Base-by-base conservation (phyloP, 2,329 filamentous ascomycete species). In the Leptosphaerulina australis region DNA sequence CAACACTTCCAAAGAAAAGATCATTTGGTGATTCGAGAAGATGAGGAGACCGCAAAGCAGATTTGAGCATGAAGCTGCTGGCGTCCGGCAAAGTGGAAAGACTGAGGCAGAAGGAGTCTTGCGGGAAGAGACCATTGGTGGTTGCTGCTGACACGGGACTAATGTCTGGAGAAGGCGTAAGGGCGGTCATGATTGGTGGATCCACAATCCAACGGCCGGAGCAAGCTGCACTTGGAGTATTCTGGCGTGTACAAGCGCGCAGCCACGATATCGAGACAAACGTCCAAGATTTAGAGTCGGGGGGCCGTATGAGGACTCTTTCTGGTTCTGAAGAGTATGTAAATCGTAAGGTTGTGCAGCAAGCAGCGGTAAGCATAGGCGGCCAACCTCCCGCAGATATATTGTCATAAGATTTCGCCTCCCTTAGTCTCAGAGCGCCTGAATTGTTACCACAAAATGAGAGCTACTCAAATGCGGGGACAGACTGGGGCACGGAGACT, bases 91-190 rank as follows among this genome's bases (percentile, higher is more conserved):
- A 43, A 56, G 68, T 62, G 58, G 67, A 70, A 47, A 74, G 68
- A 59, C 69, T 71, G 63, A 74, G 72, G 62, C 66, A 71, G 60
- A 74, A 74, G 33, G 69, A 69, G 55, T 74, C 71, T 54, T 60
- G 65, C 55, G 68, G 67, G 40, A 71, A 72, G 15, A 63, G 68
- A 49, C 68, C 64, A 68, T 71, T 72, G 64, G 68, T 70, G 43
- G 69, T 71, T 46, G 69, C 69, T 62, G 71, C 71, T 71, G 71
- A 74, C 69, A 73, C 64, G 63, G 72, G 72, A 70, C 71, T 73
- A 67, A 73, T 67, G 55, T 74, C 71, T 71, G 72, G 70, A 61
- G 71, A 73, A 52, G 70, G 72, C 55, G 71, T 72, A 44, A 72
- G 64, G 44, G 54, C 63, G 17, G 68, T 66, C 71, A 74, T 74